Base-by-base conservation (phyloP, 352 stramenopile genomes). In the Pythium scleroteichum region DNA sequence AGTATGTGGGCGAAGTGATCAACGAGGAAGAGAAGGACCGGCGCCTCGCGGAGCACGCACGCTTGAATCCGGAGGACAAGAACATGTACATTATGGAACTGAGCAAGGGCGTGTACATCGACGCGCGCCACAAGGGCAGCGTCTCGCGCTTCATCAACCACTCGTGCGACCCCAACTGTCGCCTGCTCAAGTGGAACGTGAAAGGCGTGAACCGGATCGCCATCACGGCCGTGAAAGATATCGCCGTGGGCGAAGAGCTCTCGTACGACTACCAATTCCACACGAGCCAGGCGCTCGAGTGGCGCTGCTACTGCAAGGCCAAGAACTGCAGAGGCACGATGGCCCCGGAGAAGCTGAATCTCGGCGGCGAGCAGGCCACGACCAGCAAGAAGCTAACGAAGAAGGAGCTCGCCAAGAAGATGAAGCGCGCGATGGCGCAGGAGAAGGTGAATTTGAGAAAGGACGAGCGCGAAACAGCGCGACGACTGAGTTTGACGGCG, bases 81-180 rank as follows among this genome's bases (percentile, higher is more conserved):
- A 98, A 98, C 69, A 98, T 97, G 86, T 98, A 98, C 72, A 88
- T 98, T 54, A 98, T 98, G 94, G 79, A 93, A 59, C 72, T 98
- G 13, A 85, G 78, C 26, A 92, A 96, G 51, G 87, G 90, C 40
- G 92, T 90, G 72, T 98, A 97, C 75, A 97, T 99, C 40, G 96
- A 99, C 72, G 96, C 96, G 20, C 85, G 92, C 5, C 87, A 94
- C 61, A 90, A 96, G 62, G 96, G 96, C 19, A 96, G 92, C 54
- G 85, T 97, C 23, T 98, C 95, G 20, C 88, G 96, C 23, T 98
- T 98, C 72, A 98, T 99, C 70, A 99, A 99, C 72, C 96, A 99
- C 74, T 97, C 89, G 12, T 99, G 95, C 64, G 87, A 98, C 29
- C 96, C 96, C 0, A 99, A 99, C 69, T 98, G 94, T 69, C 82